phyloP scores from a whole-genome alignment of 768 basidiomycete genomes.

The Amanita fuliginea region DNA sequence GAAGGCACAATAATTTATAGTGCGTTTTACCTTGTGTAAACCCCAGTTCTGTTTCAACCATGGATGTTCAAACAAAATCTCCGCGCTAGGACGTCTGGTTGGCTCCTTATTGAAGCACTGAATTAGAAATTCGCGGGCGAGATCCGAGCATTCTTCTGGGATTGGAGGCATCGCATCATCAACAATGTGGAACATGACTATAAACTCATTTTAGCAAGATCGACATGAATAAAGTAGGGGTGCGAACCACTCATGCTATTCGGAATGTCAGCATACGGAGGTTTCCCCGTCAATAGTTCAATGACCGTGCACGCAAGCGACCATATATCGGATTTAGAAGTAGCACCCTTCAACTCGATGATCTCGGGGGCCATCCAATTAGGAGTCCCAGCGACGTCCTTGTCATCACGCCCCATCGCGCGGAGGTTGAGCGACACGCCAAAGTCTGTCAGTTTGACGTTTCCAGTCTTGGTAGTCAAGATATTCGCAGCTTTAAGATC shows the following conservation, averaged over 20 bases:
- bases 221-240: constrained; percentile 6
- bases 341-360: constrained; percentile 89
- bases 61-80: constrained; percentile 76
- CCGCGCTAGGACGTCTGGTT: constrained; percentile 69
- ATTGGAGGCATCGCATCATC: constrained; percentile 86
- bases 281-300: constrained; percentile 85
- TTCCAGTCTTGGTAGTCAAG: constrained; percentile 95
- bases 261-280: constrained; percentile 83
- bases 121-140: constrained; percentile 70
- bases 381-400: constrained; percentile 88
- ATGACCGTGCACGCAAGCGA: constrained; percentile 91
- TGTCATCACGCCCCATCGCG: constrained; percentile 77
- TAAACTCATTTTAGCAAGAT: constrained; percentile 9
- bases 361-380: constrained; percentile 99
- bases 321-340: constrained; percentile 93
- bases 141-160: constrained; percentile 68
- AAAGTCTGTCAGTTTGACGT: constrained; percentile 95
- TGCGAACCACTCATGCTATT: constrained; percentile 82
- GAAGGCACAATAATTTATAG: not conserved
- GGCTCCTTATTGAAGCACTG: constrained; percentile 91
- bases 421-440: constrained; percentile 94
- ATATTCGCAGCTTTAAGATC: constrained; percentile 99
- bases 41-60: constrained; percentile 83
- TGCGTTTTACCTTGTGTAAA: constrained; percentile 54
- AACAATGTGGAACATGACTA: constrained; percentile 97